Base-by-base conservation (phyloP, 1,139 yeast species). In the Protomyces inundatus region DNA sequence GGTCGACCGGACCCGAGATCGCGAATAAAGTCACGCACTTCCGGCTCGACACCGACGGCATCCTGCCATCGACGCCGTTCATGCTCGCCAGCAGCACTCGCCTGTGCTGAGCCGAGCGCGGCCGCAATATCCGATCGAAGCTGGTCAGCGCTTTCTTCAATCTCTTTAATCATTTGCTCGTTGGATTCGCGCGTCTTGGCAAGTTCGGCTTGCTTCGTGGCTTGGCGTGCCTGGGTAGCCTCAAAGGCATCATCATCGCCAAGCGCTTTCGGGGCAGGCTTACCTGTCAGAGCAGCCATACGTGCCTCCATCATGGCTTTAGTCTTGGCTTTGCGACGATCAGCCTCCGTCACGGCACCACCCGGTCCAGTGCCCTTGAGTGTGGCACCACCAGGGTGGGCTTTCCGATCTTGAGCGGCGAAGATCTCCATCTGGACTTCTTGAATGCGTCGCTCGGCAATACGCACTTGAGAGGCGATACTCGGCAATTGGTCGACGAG, bases 251-350 rank as follows among this genome's bases (percentile, higher is more conserved):
- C 67, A 2, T 23, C 23, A 32, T 66, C 69, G 14, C 68, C 68
- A 14, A 80, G 75, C 60, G 80, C 78, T 2, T 81, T 79, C 33
- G 79, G 80, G 6, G 78, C 75, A 1, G 85, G 79, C 67, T 84
- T 84, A 1, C 97, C 98, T 0, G 97, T 90, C 69, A 93, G 79
- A 6, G 93, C 89, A 30, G 96, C 96, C 95, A 91, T 90, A 68
- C 96, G 81, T 54, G 91, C 87, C 68, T 85, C 86, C 69, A 91
- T 79, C 65, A 85, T 76, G 58, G 93, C 93, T 71, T 88, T 86
- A 53, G 89, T 85, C 70, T 83, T 86, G 58, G 90, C 93, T 71
- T 87, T 87, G 66, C 87, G 81, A 66, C 88, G 81, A 72, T 91
- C 97, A 14, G 83, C 77, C 45, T 89, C 96, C 3, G 97, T 89